These are phyloP conservation scores for Pisolithus microcarpus DNA, from an alignment of 768 basidiomycete genomes.

Conservation along the genomic window DNA sequence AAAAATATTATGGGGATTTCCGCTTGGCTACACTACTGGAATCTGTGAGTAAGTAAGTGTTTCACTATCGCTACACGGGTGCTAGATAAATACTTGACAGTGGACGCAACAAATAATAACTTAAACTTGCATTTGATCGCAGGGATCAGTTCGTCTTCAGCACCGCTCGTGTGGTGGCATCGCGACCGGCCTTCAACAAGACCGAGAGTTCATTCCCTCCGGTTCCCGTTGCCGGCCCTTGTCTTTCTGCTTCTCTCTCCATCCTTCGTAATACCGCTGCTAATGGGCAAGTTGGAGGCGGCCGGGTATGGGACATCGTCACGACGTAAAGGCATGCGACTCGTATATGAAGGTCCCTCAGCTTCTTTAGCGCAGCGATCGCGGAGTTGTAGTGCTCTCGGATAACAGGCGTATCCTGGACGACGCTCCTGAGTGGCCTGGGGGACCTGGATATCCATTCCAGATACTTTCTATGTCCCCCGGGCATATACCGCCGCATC, in stretches of 20 bases:
- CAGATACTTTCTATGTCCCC: constrained; percentile 82
- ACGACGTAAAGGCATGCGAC: constrained; percentile 86
- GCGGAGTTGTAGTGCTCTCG: constrained; percentile 75
- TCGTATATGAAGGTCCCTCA: constrained; percentile 85
- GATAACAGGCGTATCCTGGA: constrained; percentile 47
- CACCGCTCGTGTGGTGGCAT: constrained; percentile 68
- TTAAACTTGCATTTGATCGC: not conserved
- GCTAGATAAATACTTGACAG: too few species aligned
- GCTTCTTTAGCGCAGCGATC: constrained; percentile 68
- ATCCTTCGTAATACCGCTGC: constrained; percentile 48
- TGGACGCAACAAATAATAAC: not conserved
- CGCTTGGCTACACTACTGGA: too few species aligned
- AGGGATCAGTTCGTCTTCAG: constrained; percentile 27
- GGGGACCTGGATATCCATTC: constrained; percentile 52
- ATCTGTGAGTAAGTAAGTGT: too few species aligned
- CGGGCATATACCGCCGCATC: constrained; percentile 95
- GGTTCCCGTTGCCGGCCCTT: constrained; percentile 68
- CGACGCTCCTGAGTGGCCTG: constrained; percentile 57
- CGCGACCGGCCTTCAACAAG: constrained; percentile 83
- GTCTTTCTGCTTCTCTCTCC: constrained; percentile 33
- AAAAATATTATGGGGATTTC: too few species aligned
- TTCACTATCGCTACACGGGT: too few species aligned
- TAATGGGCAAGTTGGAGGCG: constrained; percentile 43
- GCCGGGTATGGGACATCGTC: constrained; percentile 62
- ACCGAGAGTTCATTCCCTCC: constrained; percentile 81